phyloP scores from a whole-genome alignment of 345 rosid species.

The Cochlearia excelsa region DNA sequence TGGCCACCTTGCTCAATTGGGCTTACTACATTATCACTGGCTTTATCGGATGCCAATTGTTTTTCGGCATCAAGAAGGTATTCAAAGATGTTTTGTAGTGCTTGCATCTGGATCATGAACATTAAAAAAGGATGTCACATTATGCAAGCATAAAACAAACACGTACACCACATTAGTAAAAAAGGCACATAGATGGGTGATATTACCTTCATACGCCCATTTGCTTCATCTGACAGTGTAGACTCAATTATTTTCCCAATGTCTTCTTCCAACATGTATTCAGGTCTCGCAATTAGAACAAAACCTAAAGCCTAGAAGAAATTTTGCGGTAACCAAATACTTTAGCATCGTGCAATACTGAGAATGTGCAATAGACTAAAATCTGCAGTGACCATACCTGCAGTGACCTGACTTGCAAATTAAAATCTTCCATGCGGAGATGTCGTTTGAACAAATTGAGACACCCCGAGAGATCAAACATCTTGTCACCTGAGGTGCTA shows the following conservation, averaged over 20 bases:
- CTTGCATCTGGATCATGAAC: conserved; percentile 72
- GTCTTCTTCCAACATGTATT: conserved; percentile 94
- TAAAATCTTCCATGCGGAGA: conserved; percentile 74
- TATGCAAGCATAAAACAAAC: conserved; percentile 12
- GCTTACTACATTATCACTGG: conserved; percentile 37
- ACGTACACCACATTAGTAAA: conserved; percentile 6
- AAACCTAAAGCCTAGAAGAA: conserved; percentile 84
- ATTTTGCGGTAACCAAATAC: conserved; percentile 27
- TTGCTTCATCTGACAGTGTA: conserved; percentile 62
- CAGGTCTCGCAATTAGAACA: conserved; percentile 90
- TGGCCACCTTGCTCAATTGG: conserved; percentile 50
- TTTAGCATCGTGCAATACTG: conserved; percentile 21
- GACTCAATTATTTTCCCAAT: conserved; percentile 78
- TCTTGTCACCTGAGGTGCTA: conserved; percentile 47
- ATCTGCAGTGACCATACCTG: conserved; percentile 54
- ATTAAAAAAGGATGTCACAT: conserved; percentile 27
- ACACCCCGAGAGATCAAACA: conserved; percentile 54
- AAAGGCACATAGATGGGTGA: conserved; percentile 3
- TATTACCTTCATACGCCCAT: conserved; percentile 81
- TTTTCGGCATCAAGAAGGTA: conserved; percentile 97
- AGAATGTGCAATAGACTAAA: conserved; percentile 7
- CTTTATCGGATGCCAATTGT: conserved; percentile 75
- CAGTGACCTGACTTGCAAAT: conserved; percentile 81
- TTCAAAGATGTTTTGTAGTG: conserved; percentile 84
- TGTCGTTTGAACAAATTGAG: conserved; percentile 70